Evolutionary conservation across 75 land plant species (phyloP), one percentile per base, ranked within the genome.

Genomic region (Selaginella tamariscina): DNA sequence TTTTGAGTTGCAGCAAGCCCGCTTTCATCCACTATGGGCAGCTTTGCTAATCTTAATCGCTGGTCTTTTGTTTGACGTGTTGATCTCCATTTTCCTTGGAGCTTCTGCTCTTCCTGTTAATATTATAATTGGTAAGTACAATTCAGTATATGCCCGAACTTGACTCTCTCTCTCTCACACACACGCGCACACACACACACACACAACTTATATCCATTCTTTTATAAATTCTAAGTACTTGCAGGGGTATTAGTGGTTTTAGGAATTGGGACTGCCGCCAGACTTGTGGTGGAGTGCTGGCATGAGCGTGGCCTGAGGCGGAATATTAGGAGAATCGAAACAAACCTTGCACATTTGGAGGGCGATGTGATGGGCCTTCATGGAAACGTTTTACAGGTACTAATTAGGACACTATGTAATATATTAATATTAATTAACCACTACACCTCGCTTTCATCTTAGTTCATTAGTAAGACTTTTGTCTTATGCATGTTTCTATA

Each of bases 31-130:
- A n/a, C 82, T 90, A 27, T 84, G 91, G 96, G 79, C 86, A 67
- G 96, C 96, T 30, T 83, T 90, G 54, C 76, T 85, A 20, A 86
- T 90, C 27, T 78, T 90, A 21, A 68, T 90, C 29, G 90, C 82
- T 28, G 96, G 96, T 24, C 83, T 90, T 1, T 69, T 90, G 56
- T 80, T 90, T 75, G 96, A 90, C 78, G 84, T 90, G 30, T 77
- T 90, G 27, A 83, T 90, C 72, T 90, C 96, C 24, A 74, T 87
- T 65, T 82, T 84, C 28, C 86, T 90, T 68, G 90, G 96, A n/a
- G 84, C 86, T 64, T 90, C 96, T 64, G 90, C 90, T 49, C 81
- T 90, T 30, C 96, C 96, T 66, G 91, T 90, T 18, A 90, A 90
- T 72, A 85, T 90, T 1, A 90, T 90, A 32, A 86, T 90, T 72